Evolutionary conservation across 192 early-diverging fungal genomes (phyloP).

Genomic region (Mortierella claussenii): DNA sequence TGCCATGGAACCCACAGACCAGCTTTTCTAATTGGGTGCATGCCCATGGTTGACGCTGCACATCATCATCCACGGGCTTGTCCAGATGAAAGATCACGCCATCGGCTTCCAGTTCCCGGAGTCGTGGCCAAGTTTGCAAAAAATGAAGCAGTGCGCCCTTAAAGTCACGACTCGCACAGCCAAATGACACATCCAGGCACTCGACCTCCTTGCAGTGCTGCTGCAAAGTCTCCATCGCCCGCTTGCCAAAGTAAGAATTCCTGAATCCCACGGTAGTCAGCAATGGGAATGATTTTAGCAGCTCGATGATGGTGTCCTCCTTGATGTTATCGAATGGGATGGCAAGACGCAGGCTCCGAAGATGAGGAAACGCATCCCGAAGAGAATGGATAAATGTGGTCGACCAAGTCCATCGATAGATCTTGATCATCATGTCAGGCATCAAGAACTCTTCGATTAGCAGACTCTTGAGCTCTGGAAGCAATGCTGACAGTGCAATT

Average conservation of each 20-base stretch:
- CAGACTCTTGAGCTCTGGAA: conserved; percentile 18
- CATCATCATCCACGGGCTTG: conserved; percentile 14
- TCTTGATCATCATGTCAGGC: conserved; percentile 52
- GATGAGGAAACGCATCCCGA: conserved; percentile 15
- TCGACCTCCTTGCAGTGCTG: conserved; percentile 27
- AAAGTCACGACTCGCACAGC: conserved; percentile 11
- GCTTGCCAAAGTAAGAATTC: conserved; percentile 27
- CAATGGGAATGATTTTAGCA: conserved; percentile 32
- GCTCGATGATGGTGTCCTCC: conserved; percentile 41
- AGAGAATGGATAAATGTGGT: conserved; percentile 25
- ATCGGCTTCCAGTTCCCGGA: conserved; percentile 37
- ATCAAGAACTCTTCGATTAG: conserved; percentile 45
- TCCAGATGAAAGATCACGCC: conserved; percentile 38
- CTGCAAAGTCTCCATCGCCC: conserved; percentile 30
- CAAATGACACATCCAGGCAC: conserved; percentile 37
- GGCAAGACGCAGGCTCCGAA: conserved; percentile 19
- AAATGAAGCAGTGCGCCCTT: conserved; percentile 27
- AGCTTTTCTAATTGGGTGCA: conserved; percentile 37
- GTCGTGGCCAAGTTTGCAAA: conserved; percentile 12
- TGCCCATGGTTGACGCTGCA: conserved; percentile 18
- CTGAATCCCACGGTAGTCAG: conserved; percentile 40
- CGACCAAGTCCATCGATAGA: conserved; percentile 47
- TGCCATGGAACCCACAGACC: conserved; percentile 41
- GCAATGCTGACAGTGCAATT: conserved; percentile 7
- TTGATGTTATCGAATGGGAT: conserved; percentile 37